Evolutionary conservation across 495 filamentous ascomycete species (phyloP).

Genomic region (Coniosporium apollinis): DNA sequence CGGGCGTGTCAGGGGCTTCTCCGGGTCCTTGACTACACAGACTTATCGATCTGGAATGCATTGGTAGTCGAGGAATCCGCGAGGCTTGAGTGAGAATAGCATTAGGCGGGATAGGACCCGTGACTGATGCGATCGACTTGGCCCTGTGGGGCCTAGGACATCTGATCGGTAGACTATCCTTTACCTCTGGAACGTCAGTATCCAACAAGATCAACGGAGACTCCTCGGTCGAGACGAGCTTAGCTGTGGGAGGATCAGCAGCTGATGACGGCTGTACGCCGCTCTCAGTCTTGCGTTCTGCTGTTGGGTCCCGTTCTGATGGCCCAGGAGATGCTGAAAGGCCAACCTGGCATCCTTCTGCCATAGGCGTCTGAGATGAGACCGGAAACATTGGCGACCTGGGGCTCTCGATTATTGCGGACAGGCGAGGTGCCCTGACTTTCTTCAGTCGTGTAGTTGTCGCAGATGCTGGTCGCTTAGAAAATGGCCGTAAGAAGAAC

Average conservation of each 20-base stretch:
- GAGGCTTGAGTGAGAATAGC: neutral
- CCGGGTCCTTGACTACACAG: conserved; percentile 8
- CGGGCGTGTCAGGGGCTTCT: conserved; percentile 9
- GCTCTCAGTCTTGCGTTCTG: neutral
- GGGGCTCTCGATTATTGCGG: conserved; percentile 11
- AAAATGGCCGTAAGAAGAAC: too few relatives aligned
- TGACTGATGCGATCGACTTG: conserved; percentile 1
- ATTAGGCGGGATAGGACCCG: conserved; percentile 2
- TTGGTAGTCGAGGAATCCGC: neutral
- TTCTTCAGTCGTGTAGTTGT: conserved; percentile 9
- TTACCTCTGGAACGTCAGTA: conserved; percentile 7
- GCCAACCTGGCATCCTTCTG: neutral
- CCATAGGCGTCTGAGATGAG: too few relatives aligned
- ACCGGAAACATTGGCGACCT: too few relatives aligned
- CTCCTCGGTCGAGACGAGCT: neutral
- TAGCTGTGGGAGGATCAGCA: too few relatives aligned
- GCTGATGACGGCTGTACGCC: too few relatives aligned
- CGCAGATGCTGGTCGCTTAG: too few relatives aligned
- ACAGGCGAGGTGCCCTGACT: conserved; percentile 9
- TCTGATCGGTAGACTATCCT: conserved; percentile 8
- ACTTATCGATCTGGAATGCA: conserved; percentile 11
- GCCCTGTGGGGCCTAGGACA: conserved; percentile 8
- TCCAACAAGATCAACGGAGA: conserved; percentile 7
- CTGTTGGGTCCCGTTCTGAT: neutral
- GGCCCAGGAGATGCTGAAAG: conserved; percentile 2